Conservation (phyloP, 2,329 filamentous ascomycete species). For the Ophiostoma perfectum region DNA sequence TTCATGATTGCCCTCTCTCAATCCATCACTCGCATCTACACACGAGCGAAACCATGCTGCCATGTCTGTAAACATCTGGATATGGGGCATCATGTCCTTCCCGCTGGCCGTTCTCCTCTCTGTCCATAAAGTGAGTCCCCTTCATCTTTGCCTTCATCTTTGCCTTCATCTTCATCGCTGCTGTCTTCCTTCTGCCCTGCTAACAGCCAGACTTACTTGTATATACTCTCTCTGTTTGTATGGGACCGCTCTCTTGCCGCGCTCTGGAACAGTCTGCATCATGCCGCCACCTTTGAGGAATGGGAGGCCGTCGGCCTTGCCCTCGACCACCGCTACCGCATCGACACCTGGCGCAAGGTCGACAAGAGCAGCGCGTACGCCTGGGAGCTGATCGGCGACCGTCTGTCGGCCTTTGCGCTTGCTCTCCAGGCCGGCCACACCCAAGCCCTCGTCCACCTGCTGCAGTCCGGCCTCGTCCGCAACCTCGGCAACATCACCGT, state of each 20-base stretch:
- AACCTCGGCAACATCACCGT: slow-evolving; percentile 90
- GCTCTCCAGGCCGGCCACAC: slow-evolving; percentile 51
- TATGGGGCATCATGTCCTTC: slow-evolving; percentile 23
- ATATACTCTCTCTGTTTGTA: slow-evolving; percentile 15
- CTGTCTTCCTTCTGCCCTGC: slow-evolving; percentile 15
- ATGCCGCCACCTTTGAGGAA: slow-evolving; percentile 56
- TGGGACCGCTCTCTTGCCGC: slow-evolving; percentile 21
- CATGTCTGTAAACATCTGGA: slow-evolving; percentile 24
- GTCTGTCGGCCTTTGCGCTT: slow-evolving; percentile 41
- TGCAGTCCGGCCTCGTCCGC: slow-evolving; percentile 72
- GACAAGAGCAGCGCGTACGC: slow-evolving; percentile 78
- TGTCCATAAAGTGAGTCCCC: slow-evolving; percentile 5
- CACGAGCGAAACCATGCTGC: background rate
- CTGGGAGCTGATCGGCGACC: slow-evolving; percentile 74
- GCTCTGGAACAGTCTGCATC: slow-evolving; percentile 50
- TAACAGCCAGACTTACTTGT: background rate
- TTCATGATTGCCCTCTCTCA: background rate
- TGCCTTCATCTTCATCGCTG: slow-evolving; percentile 13
- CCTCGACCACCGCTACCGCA: slow-evolving; percentile 73
- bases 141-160: background rate
- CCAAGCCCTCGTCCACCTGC: slow-evolving; percentile 67
- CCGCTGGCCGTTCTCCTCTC: slow-evolving; percentile 24
- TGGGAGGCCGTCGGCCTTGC: slow-evolving; percentile 81
- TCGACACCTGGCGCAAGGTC: slow-evolving; percentile 75
- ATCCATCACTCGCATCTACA: background rate